Base-by-base conservation (phyloP, 176 grass and related monocot species). In the Triticum turgidum region DNA sequence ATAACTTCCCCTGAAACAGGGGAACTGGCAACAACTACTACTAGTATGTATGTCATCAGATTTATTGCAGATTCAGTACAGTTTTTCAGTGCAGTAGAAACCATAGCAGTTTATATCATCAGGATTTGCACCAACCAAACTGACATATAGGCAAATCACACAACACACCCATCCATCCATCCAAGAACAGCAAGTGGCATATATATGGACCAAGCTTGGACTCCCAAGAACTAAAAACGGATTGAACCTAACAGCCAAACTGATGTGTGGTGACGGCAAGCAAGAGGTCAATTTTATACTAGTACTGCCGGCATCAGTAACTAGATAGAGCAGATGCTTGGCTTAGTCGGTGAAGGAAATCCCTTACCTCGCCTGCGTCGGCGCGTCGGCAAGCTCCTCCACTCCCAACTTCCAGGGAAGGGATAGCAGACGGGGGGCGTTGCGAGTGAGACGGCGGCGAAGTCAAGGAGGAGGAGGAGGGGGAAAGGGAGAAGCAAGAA, bases 381-480 rank as follows among this genome's bases (percentile, higher is more conserved):
- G 20, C 17, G 33, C 22, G 47, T 10, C 29, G 64, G 42, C 67
- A 1, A 5, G 41, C 78, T 13, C 54, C 51, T 9, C 54, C 51
- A 49, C 2, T 18, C 9, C 41, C 42, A 10, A 0, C 51, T 54
- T 52, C 15, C 15, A 30, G 29, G 29, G 5, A 54, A 18, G 76
- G 0, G 65, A 71, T 58, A 58, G 4, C 12, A 51, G 44, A 34
- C 38, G 8, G 78, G 1, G 6, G 61, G 3, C 12, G 11, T 1
- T 18, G 20, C 4, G 59, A 44, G 17, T 7, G 25, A 9, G 58
- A 66, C 20, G 54, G 30, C 34, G 87, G 77, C 13, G 51, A 30
- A 86, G 88, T 77, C 70, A 86, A 86, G 49, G 70, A 2, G 18
- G 65, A 2, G 15, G 67, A 54, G 15, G 51, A 29, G 25, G 18